phyloP scores from a whole-genome alignment of 306 rosid species.

The Corylus avellana region DNA sequence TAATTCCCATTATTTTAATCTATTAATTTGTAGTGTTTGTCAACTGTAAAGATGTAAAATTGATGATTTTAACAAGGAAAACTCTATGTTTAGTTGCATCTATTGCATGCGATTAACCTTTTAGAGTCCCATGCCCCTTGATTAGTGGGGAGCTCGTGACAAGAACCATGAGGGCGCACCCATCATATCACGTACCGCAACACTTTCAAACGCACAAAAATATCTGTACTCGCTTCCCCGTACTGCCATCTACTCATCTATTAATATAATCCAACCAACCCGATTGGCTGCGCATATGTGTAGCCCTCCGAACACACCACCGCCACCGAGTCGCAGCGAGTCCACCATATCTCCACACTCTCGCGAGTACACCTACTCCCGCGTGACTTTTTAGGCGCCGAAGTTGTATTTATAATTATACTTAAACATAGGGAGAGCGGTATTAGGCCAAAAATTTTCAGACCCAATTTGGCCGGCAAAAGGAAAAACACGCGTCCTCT shows the following conservation, averaged over 20 bases:
- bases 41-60: too few species aligned
- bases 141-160: background rate
- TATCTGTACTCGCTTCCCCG: background rate
- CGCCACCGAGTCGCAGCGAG: background rate
- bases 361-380: background rate
- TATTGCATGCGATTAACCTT: background rate
- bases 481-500: background rate
- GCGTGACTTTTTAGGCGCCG: conserved; percentile 2
- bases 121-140: background rate
- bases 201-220: too few species aligned
- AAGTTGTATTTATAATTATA: background rate
- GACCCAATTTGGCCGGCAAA: conserved; percentile 16
- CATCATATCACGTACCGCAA: background rate
- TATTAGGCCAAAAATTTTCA: background rate
- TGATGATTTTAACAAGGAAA: too few species aligned
- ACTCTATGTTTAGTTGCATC: background rate
- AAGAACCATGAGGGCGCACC: background rate
- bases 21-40: too few species aligned
- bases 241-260: background rate
- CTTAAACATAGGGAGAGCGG: background rate
- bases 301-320: too few species aligned
- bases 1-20: too few species aligned
- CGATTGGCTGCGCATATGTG: conserved; percentile 34
- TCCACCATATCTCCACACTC: background rate
- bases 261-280: background rate